A percentile compares a stretch with the other conserved stretches of the same genome.
Evolutionary conservation across 2,329 filamentous ascomycete species (phyloP).

Genomic region (Penicillium brevicompactum): DNA sequence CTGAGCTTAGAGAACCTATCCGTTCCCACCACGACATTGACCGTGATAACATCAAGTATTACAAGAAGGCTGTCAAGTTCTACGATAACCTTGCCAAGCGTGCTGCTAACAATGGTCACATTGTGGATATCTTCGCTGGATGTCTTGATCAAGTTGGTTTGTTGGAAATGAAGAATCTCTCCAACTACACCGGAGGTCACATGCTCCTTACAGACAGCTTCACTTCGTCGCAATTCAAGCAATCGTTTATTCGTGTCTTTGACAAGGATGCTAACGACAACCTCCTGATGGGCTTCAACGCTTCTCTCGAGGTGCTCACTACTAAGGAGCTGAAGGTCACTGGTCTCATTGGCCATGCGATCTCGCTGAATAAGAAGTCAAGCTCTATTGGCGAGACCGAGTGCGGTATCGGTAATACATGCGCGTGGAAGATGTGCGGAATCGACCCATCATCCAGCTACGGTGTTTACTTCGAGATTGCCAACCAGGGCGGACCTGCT

Average conservation of each 20-base stretch:
- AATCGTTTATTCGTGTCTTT: conserved; percentile 95
- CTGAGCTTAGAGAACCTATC: conserved; percentile 93
- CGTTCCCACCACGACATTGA: conserved; percentile 99
- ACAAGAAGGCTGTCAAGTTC: conserved; percentile 99
- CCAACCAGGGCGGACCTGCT: conserved; percentile 83
- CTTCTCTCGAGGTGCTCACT: conserved; percentile 89
- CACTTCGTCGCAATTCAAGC: conserved; percentile 98
- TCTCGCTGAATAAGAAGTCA: conserved; percentile 98
- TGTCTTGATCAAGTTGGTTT: conserved; percentile 97
- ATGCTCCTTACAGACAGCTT: conserved; percentile 99
- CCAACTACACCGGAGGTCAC: conserved; percentile 94
- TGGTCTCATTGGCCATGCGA: conserved; percentile 91
- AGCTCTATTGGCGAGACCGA: conserved; percentile 96
- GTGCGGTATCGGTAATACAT: conserved; percentile 97
- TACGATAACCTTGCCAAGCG: conserved; percentile 94
- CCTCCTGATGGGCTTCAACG: conserved; percentile 97
- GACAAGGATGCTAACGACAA: conserved; percentile 96
- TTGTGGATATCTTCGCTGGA: conserved; percentile 96
- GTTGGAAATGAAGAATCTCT: conserved; percentile 95
- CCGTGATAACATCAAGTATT: conserved; percentile 98
- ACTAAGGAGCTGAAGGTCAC: conserved; percentile 99
- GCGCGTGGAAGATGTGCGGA: conserved; percentile 99
- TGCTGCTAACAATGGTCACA: conserved; percentile 92
- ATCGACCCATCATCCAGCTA: conserved; percentile 94
- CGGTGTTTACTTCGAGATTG: conserved; percentile 96